A percentile compares a stretch with the other conserved stretches of the same genome.
Conservation (phyloP, 1,139 yeast species). For the Geotrichum aggregatum region DNA sequence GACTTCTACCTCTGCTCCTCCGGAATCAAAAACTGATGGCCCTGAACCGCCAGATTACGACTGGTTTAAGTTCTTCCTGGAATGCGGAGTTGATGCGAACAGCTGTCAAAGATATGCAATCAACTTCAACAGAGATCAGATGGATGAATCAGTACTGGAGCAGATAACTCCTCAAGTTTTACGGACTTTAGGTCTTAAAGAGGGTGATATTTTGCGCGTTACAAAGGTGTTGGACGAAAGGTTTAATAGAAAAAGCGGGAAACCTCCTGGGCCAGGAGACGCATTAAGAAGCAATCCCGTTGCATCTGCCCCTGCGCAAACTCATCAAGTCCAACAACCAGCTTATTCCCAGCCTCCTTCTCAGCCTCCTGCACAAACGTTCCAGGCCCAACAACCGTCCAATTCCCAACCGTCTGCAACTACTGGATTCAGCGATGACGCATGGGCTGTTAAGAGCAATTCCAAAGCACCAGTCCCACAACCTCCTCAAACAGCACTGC, state of each 20-base stretch:
- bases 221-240: conserved; percentile 74
- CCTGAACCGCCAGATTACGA: conserved; percentile 54
- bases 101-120: conserved; percentile 89
- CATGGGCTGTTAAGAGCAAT: conserved; percentile 15
- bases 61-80: conserved; percentile 94
- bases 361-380: no score
- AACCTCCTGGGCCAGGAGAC: conserved; percentile 47
- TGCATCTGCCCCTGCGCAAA: no score
- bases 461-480: conserved; percentile 12
- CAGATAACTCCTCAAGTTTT: conserved; percentile 78
- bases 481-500: conserved; percentile 25
- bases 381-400: conserved; percentile 13
- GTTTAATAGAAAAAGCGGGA: conserved; percentile 41
- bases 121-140: conserved; percentile 83
- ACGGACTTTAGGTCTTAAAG: conserved; percentile 87
- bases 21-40: conserved; percentile 21
- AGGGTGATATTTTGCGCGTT: conserved; percentile 91
- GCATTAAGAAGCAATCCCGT: conserved; percentile 60
- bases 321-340: no score
- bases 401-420: conserved; percentile 15
- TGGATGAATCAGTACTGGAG: conserved; percentile 79
- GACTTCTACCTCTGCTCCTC: conserved; percentile 25
- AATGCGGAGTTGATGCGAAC: conserved; percentile 88
- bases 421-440: conserved; percentile 20
- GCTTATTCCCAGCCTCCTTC: no score